Conservation (phyloP, 306 rosid species). For the Hippophae gyantsensis region DNA sequence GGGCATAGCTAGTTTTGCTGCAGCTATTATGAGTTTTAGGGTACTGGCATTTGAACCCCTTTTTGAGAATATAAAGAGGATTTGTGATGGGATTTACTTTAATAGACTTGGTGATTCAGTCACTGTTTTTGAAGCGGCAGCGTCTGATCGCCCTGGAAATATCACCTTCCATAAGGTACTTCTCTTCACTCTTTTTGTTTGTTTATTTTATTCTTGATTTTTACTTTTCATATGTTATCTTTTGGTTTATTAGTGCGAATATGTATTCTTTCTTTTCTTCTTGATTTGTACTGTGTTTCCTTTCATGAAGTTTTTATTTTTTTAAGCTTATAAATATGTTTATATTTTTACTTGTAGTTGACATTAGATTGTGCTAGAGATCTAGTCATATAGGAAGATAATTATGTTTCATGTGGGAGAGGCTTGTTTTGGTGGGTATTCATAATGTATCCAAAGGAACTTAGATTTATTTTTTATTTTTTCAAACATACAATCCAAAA, state of each 20-base stretch:
- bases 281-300: neutral
- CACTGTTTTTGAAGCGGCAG: conserved; percentile 71
- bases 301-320: neutral
- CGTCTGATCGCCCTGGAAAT: conserved; percentile 70
- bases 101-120: conserved; percentile 77
- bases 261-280: neutral
- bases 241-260: neutral
- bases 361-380: neutral
- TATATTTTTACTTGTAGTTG: neutral
- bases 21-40: conserved; percentile 77
- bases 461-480: neutral
- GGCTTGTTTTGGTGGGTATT: neutral
- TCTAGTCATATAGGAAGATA: neutral
- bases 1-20: conserved; percentile 92
- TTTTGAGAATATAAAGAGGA: conserved; percentile 86
- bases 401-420: neutral
- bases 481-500: too few relatives aligned
- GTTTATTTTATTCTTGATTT: neutral
- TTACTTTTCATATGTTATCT: neutral
- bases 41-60: conserved; percentile 86
- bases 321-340: neutral
- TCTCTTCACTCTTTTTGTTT: neutral
- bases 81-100: conserved; percentile 84
- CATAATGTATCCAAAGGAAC: neutral
- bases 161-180: conserved; percentile 81